A percentile compares a stretch with the other conserved stretches of the same genome.
phyloP scores from a whole-genome alignment of 2,329 filamentous ascomycete genomes.

The Xylariaceae sp. region DNA sequence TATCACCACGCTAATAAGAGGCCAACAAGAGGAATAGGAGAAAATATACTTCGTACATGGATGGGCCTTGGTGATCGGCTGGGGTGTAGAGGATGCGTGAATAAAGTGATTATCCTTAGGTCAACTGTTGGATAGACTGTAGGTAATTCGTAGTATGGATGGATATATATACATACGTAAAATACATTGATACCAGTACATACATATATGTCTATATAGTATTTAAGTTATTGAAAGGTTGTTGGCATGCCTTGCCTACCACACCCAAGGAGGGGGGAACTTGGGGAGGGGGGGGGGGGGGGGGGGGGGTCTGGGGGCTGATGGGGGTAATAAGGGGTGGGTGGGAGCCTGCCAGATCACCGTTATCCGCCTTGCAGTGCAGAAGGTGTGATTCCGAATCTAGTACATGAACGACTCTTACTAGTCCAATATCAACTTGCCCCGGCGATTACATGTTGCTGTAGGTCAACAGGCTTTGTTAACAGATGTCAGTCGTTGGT shows the following conservation, averaged over 20 bases:
- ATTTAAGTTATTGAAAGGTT: constrained; percentile 27
- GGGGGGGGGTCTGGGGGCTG: constrained; percentile 16
- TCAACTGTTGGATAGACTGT: no score
- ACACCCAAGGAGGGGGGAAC: constrained; percentile 6
- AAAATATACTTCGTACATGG: background rate
- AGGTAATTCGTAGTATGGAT: background rate
- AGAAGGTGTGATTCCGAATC: constrained; percentile 20
- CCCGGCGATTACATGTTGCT: background rate
- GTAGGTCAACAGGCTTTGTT: background rate
- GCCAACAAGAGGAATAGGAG: no score
- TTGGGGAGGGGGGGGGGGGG: constrained; percentile 10
- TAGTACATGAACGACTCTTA: constrained; percentile 10
- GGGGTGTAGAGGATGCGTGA: constrained; percentile 14
- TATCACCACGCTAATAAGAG: no score
- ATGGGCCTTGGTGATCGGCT: background rate
- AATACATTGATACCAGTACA: no score
- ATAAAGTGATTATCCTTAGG: constrained; percentile 17
- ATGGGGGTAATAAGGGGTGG: constrained; percentile 1
- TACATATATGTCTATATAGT: no score
- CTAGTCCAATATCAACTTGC: constrained; percentile 11
- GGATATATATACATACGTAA: no score
- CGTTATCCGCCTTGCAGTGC: constrained; percentile 25
- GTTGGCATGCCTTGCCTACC: constrained; percentile 26
- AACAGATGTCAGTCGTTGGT: constrained; percentile 4
- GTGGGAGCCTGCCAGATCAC: constrained; percentile 21